These are phyloP conservation scores for Solanum tarijense DNA, from an alignment of 257 asterid genomes.

Conservation along the genomic window DNA sequence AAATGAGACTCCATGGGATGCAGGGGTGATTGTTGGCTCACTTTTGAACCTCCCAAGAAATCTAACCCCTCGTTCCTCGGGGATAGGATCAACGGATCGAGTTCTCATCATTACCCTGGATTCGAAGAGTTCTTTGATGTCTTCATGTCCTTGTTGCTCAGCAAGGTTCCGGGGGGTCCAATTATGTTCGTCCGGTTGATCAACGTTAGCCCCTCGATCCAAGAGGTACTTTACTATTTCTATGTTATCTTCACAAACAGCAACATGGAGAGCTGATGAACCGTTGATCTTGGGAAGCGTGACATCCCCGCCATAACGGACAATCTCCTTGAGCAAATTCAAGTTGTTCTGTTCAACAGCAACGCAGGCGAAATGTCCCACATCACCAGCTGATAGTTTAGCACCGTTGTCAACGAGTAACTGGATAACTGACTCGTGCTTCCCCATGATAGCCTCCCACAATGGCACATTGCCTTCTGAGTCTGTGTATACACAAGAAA, in stretches of 20 bases:
- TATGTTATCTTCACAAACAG: constrained; percentile 36
- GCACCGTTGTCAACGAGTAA: constrained; percentile 27
- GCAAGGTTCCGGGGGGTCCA: constrained; percentile 38
- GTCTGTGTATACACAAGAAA: constrained; percentile 14
- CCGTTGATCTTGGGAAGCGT: constrained; percentile 22
- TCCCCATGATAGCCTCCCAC: constrained; percentile 39
- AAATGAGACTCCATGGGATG: constrained; percentile 14
- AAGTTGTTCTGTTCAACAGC: constrained; percentile 39
- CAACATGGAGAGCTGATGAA: constrained; percentile 33
- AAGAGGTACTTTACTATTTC: constrained; percentile 33
- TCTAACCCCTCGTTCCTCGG: constrained; percentile 27
- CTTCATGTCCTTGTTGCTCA: constrained; percentile 47
- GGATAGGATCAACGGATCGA: constrained; percentile 1
- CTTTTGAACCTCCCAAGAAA: constrained; percentile 35
- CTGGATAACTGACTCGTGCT: constrained; percentile 23
- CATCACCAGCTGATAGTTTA: constrained; percentile 29
- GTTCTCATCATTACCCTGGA: constrained; percentile 9
- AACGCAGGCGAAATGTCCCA: constrained; percentile 27
- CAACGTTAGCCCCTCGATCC: constrained; percentile 27
- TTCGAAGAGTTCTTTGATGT: constrained; percentile 26
- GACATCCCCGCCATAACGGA: constrained; percentile 30
- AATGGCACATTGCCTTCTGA: constrained; percentile 35
- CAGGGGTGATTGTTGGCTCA: constrained; percentile 22
- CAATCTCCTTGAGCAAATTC: constrained; percentile 24
- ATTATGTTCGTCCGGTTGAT: constrained; percentile 26